Conservation (phyloP, 805 yeast species). For the Candida maris region DNA sequence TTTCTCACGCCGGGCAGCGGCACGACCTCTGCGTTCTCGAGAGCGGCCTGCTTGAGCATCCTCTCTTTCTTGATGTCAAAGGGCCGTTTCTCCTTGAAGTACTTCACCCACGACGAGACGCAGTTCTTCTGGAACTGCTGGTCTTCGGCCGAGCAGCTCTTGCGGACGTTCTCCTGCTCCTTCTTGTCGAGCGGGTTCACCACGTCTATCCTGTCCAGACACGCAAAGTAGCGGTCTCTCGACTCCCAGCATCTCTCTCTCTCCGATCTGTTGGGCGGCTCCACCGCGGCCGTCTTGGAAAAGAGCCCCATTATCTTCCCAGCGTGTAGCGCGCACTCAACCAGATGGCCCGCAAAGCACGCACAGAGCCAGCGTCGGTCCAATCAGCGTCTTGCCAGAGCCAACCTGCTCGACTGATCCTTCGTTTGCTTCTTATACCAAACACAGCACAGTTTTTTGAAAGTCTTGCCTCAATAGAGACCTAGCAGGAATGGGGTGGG, state of each 20-base stretch:
- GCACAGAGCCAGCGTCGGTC: too few relatives aligned
- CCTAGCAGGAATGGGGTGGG: too few relatives aligned
- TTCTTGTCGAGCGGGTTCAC: slow-evolving; percentile 65
- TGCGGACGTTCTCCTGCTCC: slow-evolving; percentile 42
- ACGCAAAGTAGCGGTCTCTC: slow-evolving; percentile 71
- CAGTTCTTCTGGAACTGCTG: slow-evolving; percentile 68
- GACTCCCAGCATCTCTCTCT: slow-evolving; percentile 87
- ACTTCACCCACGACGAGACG: slow-evolving; percentile 82
- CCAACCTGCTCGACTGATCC: too few relatives aligned
- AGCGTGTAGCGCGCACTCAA: too few relatives aligned
- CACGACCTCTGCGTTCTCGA: slow-evolving; percentile 50
- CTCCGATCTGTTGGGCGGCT: slow-evolving; percentile 53
- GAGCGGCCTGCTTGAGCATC: slow-evolving; percentile 67
- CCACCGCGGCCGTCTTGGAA: slow-evolving; percentile 30
- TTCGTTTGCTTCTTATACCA: too few relatives aligned
- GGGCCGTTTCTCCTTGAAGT: slow-evolving; percentile 86
- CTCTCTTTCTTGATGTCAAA: slow-evolving; percentile 67
- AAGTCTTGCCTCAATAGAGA: too few relatives aligned
- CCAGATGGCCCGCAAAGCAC: too few relatives aligned
- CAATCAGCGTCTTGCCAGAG: too few relatives aligned
- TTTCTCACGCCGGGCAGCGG: slow-evolving; percentile 27
- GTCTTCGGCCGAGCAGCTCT: slow-evolving; percentile 55
- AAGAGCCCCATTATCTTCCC: slow-evolving; percentile 56
- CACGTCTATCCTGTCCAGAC: slow-evolving; percentile 66
- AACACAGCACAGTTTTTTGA: too few relatives aligned